Evolutionary conservation across 768 basidiomycete genomes (phyloP), one percentile per base, ranked within the genome.

Genomic region (Lyophyllum decastes): DNA sequence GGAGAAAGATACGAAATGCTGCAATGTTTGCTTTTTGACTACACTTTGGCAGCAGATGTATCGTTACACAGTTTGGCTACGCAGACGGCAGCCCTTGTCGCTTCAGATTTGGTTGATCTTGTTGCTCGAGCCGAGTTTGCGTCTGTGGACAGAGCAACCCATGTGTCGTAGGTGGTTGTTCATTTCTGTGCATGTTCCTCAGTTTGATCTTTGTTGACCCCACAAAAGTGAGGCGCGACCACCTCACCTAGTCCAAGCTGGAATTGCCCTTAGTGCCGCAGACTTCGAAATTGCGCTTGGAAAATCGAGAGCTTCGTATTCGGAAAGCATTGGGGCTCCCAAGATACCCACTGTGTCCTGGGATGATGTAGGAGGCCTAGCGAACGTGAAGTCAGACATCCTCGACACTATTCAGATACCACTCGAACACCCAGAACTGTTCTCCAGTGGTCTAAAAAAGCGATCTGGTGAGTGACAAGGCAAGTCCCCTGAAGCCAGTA

Each of bases 311-410:
- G 74, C 82, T 10, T 82, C 89, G 0, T 95, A 95, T 71, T 90
- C 92, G 8, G 92, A 95, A 68, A 93, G 83, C 66, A 96, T 98
- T 58, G 96, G 95, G n/a, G 94, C 94, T 24, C 97, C 97, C 0
- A 95, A 90, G 63, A 99, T 99, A 34, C 97, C 97, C 1, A 89
- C 82, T 61, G 95, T 99, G 0, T 83, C 89, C 0, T 99, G 97
- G 97, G 94, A 98, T 70, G 97, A 99, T 69, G 90, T 99, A 12
- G 97, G 97, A 25, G 97, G 97, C 4, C 76, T 99, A 11, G 87
- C 86, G 2, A 75, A 80, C 58, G 93, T 97, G 57, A 98, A 98
- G 70, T 73, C 84, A 35, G 96, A 98, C 64, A 98, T 99, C 53
- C 75, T 98, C 57, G 96, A 99, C 66, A 99, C 95, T 19, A 92